phyloP scores from a whole-genome alignment of 768 basidiomycete species.

The Phlebiopsis gigantea region DNA sequence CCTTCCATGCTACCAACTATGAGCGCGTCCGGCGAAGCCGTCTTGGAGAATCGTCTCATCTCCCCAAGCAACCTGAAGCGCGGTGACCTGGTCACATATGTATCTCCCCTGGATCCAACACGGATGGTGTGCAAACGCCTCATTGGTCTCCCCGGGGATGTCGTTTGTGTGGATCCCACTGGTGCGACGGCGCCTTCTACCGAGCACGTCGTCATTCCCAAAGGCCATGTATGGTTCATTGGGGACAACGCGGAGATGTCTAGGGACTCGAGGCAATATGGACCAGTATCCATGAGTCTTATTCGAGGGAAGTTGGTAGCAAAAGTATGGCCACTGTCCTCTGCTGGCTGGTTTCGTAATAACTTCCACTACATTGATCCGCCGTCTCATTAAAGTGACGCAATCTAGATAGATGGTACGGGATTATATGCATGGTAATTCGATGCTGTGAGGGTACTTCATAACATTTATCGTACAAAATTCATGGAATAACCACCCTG shows the following conservation, averaged over 20 bases:
- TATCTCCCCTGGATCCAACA: conserved; percentile 63
- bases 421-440: neutral
- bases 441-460: neutral
- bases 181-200: conserved; percentile 55
- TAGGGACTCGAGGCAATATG: conserved; percentile 88
- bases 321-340: conserved; percentile 41
- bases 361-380: conserved; percentile 25
- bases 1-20: conserved; percentile 83
- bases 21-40: conserved; percentile 49
- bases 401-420: neutral
- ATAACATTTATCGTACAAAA: conserved; percentile 47
- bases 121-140: conserved; percentile 83
- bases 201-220: conserved; percentile 75
- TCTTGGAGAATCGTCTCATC: conserved; percentile 59
- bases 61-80: conserved; percentile 48
- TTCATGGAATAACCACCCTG: conserved; percentile 96
- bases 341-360: conserved; percentile 25
- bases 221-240: conserved; percentile 83
- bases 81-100: conserved; percentile 73
- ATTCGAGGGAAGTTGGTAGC: conserved; percentile 64
- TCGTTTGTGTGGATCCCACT: conserved; percentile 84
- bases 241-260: conserved; percentile 86
- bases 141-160: conserved; percentile 85
- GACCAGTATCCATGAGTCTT: conserved; percentile 81
- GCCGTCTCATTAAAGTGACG: conserved; percentile 4